Evolutionary conservation across 2,329 filamentous ascomycete species (phyloP), one percentile per base, ranked within the genome.

Genomic region (Ophiocordyceps camponoti-floridani): DNA sequence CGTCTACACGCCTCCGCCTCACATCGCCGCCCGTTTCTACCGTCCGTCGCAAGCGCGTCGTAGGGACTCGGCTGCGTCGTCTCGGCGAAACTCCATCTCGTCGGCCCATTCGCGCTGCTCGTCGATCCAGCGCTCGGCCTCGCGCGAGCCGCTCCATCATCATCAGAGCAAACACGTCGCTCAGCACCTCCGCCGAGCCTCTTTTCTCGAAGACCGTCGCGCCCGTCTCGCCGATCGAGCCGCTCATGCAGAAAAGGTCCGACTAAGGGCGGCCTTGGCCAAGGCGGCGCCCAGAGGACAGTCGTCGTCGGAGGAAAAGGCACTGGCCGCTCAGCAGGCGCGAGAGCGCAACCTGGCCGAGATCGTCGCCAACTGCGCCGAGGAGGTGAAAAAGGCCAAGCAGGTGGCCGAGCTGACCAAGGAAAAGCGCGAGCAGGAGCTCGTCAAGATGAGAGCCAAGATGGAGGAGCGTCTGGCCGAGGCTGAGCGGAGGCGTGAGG

Each of bases 401-500:
- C 80, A 82, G 43, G 72, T 88, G n/a, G 84, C 84, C 13, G 83
- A 86, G 58, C 79, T 74, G 47, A 86, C 84, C 67, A 87, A 85
- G 61, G 81, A 84, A 63, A 81, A 82, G 58, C 77, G 84, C 50
- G 80, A 86, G 56, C 78, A 79, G 46, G 82, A 88, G 50, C 73
- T 83, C 46, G 71, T 70, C 52, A 77, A 78, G 54, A 70, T 84
- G 57, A 76, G 77, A 49, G 62, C 74, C 43, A 82, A 87, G 58
- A 86, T 88, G 71, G 81, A 88, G 57, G 83, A 87, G 63, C 77
- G 81, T 50, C 72, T 85, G 53, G 81, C 82, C 30, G 84, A 88
- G 55, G 84, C 82, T 0, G 82, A 88, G 59, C 74, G 68, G 57
- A 72, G 84, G 53, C 70, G 84, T 47, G 73, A 80, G 56, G 73